Evolutionary conservation across 371 early-diverging fungal species (phyloP).

Genomic region (Syncephalastrum racemosum): DNA sequence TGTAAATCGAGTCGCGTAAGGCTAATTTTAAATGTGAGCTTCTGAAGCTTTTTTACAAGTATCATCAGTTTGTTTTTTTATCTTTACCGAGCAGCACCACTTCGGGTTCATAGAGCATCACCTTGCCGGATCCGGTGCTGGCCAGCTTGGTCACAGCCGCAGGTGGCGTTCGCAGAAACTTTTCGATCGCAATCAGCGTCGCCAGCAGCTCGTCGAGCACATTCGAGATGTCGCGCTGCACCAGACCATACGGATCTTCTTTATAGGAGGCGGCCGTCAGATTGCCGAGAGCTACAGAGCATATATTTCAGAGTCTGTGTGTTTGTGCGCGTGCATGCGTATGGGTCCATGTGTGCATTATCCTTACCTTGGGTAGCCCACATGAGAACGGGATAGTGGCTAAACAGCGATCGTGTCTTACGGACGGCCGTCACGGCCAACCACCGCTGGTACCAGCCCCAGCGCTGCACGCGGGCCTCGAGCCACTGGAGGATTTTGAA

Average conservation of each 20-base stretch:
- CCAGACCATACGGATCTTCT: conserved; percentile 56
- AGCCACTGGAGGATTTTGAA: conserved; percentile 20
- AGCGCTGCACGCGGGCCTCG: conserved; percentile 16
- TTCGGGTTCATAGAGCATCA: conserved; percentile 25
- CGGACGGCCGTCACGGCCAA: conserved; percentile 32
- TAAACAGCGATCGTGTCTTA: conserved; percentile 35
- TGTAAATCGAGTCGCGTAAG: conserved; percentile 36
- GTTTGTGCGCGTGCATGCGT: background rate
- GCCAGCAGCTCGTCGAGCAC: conserved; percentile 51
- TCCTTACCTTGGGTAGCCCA: conserved; percentile 54
- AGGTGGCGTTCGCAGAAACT: conserved; percentile 34
- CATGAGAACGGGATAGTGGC: conserved; percentile 41
- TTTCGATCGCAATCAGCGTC: conserved; percentile 37
- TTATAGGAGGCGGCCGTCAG: conserved; percentile 46
- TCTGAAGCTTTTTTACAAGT: background rate
- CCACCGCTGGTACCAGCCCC: conserved; percentile 26
- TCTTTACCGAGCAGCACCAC: conserved; percentile 27
- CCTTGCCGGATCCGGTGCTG: conserved; percentile 3
- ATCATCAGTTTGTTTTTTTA: too few species aligned
- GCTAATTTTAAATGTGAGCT: background rate
- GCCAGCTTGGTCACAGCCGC: conserved; percentile 19
- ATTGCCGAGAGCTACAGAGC: conserved; percentile 40
- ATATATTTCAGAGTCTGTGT: background rate
- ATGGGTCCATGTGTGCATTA: too few species aligned
- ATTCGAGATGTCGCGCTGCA: conserved; percentile 50